A percentile compares a stretch with the other conserved stretches of the same genome.
Conservation (phyloP, 2,329 filamentous ascomycete genomes). For the Penicillium sp. region DNA sequence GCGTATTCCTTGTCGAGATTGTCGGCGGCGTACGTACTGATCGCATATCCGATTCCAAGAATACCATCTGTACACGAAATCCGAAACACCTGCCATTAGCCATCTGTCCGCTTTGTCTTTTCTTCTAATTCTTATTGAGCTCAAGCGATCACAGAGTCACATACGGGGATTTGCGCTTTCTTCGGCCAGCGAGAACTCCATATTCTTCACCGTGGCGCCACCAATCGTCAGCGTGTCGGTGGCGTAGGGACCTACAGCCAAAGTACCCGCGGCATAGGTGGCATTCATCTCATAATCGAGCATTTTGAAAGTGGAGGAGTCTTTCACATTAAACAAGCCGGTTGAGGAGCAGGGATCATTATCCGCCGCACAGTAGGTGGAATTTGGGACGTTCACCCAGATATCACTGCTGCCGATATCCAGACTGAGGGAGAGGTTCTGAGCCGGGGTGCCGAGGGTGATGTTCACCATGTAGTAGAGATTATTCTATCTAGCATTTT, state of each 20-base stretch:
- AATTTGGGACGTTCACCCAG: slow-evolving; percentile 64
- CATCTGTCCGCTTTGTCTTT: background rate
- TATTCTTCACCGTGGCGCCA: background rate
- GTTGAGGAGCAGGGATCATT: background rate
- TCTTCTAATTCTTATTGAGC: background rate
- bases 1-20: slow-evolving; percentile 50
- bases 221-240: background rate
- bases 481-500: background rate
- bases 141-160: background rate
- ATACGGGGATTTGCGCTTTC: background rate
- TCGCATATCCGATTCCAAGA: background rate
- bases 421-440: slow-evolving; percentile 53
- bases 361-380: slow-evolving; percentile 55
- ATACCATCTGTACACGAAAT: background rate
- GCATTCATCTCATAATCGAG: background rate
- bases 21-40: background rate
- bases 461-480: background rate
- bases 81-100: background rate
- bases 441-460: slow-evolving; percentile 52
- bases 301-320: background rate
- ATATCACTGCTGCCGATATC: slow-evolving; percentile 61
- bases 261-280: background rate
- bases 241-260: background rate
- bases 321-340: background rate
- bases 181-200: background rate